Evolutionary conservation across 305 asterid species (phyloP), one percentile per base, ranked within the genome.

Genomic region (Fraxinus latifolia): DNA sequence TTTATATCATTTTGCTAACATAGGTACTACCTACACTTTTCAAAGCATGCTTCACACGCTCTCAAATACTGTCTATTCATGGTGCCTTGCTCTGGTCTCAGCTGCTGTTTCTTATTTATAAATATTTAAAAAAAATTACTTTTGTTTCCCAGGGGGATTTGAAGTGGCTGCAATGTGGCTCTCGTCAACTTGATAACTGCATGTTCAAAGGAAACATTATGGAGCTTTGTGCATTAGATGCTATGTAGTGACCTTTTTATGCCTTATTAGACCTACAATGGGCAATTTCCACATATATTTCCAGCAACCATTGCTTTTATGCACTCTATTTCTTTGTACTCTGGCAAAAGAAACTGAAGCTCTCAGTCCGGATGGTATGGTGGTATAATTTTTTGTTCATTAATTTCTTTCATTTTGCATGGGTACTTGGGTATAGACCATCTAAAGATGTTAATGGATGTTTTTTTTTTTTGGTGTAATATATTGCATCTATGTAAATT

Each of bases 351-450:
- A 77, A 80, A 74, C 80, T 74, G 85, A 79, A 85, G 89, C 92
- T 83, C 90, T 91, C 80, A 91, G 84, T 86, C 90, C 91, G 62
- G 94, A 91, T 87, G 94, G 94, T 91, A 89, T 53, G 89, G 76
- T 50, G 42, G 37, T 71, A 14, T 79, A 21, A 33, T 44, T 36
- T 50, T 62, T n/a, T 23, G 50, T 72, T 83, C 50, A 15, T 19
- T 53, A 55, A 82, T 62, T 67, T 34, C 77, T 68, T 68, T 77
- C 3, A 70, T 81, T 82, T 80, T 29, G 21, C 76, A 65, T 11
- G 32, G 33, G 33, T 65, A 9, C 33, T 65, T 23, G 29, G 14
- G 33, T 7, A 4, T 68, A 19, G 74, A 29, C 21, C 74, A 4
- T 12, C 21, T 25, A 27, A 68, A 68, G 21, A 29, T 68, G 74